Base-by-base conservation (phyloP, 1,284 basidiomycete genomes). In the Sphagnurus paluster region DNA sequence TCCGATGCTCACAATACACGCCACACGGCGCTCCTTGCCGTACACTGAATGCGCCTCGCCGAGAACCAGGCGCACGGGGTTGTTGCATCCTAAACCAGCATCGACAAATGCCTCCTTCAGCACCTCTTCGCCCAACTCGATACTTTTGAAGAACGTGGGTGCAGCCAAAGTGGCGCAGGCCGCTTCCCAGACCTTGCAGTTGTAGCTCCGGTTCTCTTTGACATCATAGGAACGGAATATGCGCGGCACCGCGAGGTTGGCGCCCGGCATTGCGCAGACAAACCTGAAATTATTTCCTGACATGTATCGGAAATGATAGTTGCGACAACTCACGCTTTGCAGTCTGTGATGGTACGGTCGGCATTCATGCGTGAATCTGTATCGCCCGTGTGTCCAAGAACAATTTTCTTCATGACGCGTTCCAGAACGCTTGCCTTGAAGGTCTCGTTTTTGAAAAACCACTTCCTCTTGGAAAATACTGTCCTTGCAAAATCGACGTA, bases 161-260 rank as follows among this genome's bases (percentile, higher is more conserved):
- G 43, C 43, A 0, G 50, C 50, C 7, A 40, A 37, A 1, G 47
- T 52, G 1, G 47, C 51, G 2, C 49, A 50, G 9, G 46, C 50
- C n/a, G 50, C 53, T 38, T 56, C 53, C 53, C 50, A 56, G 11
- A 56, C 53, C n/a, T 34, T 55, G 28, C 48, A 39, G 19, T 49
- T 46, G 19, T 26, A 24, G 3, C n/a, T 46, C 21, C 24, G 28
- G 28, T 49, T 42, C n/a, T n/a, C 19, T 21, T 5, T 40, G 26
- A 42, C 37, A 11, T 50, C 17, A 37, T 55, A 55, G 1, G 44
- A 52, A 6, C 54, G 38, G 34, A 56, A 52, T 19, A 50, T 49
- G 10, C 23, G 40, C 2, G 44, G 51, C 4, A 13, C 17, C 1
- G 14, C 2, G 28, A 50, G 37, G 25, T 53, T 43, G 0, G 8